Base-by-base conservation (phyloP, 2,329 filamentous ascomycete species). In the Phaeoacremonium minimum region DNA sequence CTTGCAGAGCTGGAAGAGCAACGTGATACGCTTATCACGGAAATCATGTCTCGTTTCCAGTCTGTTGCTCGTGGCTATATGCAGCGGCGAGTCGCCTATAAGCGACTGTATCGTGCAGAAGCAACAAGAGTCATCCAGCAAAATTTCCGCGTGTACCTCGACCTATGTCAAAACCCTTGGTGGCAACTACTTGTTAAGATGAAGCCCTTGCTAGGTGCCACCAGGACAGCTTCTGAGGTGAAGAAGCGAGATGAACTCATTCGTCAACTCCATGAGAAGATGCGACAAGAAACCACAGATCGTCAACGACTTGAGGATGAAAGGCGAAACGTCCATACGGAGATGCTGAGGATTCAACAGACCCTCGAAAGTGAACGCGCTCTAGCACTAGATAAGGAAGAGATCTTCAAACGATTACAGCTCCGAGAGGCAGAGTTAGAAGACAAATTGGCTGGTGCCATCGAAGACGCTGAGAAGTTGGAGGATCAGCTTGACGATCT, bases 401-500 rank as follows among this genome's bases (percentile, higher is more conserved):
- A 98, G 53, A 98, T 99, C 42, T 98, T 97, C 71, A 94, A 91
- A 56, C 80, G 94, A n/a, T 71, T 98, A 15, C 93, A 96, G 55
- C 69, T 83, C 36, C 85, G 93, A n/a, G 93, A 98, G 61, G 75
- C 81, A 9, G 91, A 98, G 56, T 75, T 99, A 4, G 87, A 84
- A 35, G 94, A 98, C 53, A 96, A 97, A 64, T 75, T 99, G 18
- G 78, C 88, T 26, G 91, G 87, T 28, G 91, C 91, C 18, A 80
- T 97, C 41, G 86, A 95, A 15, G 94, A 99, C 50, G 91, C 97
- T 57, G 91, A 97, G 55, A 83, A 83, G 36, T 75, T 98, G 1
- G 93, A 98, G 60, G 89, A 95, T 45, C 89, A 98, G 56, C 72
- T 98, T 3, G 93, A 98, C 55, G 83, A 84, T 40, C 71, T 98